Evolutionary conservation across 129 eudicot genomes (phyloP).

Genomic region (Flaveria robusta): DNA sequence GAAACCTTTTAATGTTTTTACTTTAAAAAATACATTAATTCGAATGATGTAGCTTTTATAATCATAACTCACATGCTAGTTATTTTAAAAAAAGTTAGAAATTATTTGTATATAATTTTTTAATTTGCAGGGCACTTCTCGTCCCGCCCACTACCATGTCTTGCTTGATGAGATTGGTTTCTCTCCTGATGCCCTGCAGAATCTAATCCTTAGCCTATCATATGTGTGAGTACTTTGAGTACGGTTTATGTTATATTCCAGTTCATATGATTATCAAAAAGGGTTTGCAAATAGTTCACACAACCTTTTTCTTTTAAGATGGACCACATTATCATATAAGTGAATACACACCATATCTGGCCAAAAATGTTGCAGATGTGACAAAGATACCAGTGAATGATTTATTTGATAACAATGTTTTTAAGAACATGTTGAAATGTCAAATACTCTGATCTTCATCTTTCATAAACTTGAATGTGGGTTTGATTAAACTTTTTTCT

Average conservation of each 20-base stretch:
- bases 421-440: too few species aligned
- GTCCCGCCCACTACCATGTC: conserved; percentile 94
- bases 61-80: neutral
- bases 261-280: neutral
- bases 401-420: too few species aligned
- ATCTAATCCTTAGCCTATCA: conserved; percentile 70
- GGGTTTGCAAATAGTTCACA: neutral
- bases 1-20: neutral
- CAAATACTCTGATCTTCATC: too few species aligned
- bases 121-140: conserved; percentile 73
- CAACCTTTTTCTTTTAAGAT: neutral
- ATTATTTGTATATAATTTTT: neutral
- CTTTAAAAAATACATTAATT: neutral
- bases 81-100: neutral
- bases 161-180: conserved; percentile 95
- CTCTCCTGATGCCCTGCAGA: conserved; percentile 85
- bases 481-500: too few species aligned
- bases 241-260: neutral
- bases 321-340: neutral
- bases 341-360: too few species aligned
- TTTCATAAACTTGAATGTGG: too few species aligned
- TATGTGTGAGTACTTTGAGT: conserved; percentile 66
- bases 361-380: too few species aligned
- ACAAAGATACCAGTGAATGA: too few species aligned
- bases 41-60: neutral